Evolutionary conservation across 1,139 yeast species (phyloP), one percentile per base, ranked within the genome.

Genomic region (Yamadazyma atmosphaerica): DNA sequence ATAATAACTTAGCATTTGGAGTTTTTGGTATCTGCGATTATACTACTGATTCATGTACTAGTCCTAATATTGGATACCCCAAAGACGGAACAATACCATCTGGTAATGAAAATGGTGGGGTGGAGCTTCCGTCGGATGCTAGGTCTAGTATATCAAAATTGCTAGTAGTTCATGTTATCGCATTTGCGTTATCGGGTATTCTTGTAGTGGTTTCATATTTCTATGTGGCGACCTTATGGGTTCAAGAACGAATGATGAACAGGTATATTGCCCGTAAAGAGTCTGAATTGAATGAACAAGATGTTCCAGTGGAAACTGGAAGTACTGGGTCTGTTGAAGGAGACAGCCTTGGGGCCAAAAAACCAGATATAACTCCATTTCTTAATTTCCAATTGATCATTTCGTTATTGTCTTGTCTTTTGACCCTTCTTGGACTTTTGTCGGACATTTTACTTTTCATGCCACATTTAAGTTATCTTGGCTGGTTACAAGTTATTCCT

Each of bases 401-500:
- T 28, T 55, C 74, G 1, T 47, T 69, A 14, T 44, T 65, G 6
- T 61, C 72, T 14, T 69, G 73, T 41, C 47, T 72, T 17, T 60
- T 65, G 43, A 61, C 68, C 1, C 53, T 72, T 18, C 51, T 72
- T 23, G 76, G 70, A 6, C 62, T 72, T 33, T 51, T 72, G 31
- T 67, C 70, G 1, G 77, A 72, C 42, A 61, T 72, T 17, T 49
- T 72, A 10, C 51, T 72, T 2, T 72, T 72, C 41, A 60, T 64
- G 6, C 74, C 76, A 6, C 57, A 62, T 40, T 51, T 72, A 24
- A 61, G 69, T 34, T 71, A 59, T 41, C 49, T 71, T 34, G 77
- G 77, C 9, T 72, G 77, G 77, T 45, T 71, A 29, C 74, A 72
- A 44, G 50, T 72, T 23, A 48, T 68, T 6, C 76, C 77, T 2